These are phyloP conservation scores for Hygrocybe punicea DNA, from an alignment of 768 basidiomycete species.

Conservation along the genomic window DNA sequence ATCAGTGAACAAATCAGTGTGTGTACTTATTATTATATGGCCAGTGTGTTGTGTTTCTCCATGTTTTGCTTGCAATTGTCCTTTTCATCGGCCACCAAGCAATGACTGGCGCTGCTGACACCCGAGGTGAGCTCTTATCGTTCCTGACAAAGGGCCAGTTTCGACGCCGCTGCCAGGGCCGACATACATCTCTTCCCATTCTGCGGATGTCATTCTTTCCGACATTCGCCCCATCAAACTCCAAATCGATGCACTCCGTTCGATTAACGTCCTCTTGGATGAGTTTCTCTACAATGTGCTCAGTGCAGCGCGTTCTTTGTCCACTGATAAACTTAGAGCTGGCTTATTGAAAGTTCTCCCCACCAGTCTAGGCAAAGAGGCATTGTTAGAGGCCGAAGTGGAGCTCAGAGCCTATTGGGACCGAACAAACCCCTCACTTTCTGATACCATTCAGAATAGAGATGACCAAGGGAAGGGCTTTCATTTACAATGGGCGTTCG, in stretches of 20 bases:
- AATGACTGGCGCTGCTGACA: slow-evolving; percentile 46
- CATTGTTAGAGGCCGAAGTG: slow-evolving; percentile 87
- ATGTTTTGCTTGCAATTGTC: not conserved
- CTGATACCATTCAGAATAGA: slow-evolving; percentile 34
- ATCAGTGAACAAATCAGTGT: too few species aligned
- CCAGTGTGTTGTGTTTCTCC: not conserved
- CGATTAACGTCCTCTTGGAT: slow-evolving; percentile 79
- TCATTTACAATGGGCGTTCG: slow-evolving; percentile 69
- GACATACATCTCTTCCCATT: slow-evolving; percentile 74
- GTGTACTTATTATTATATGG: too few species aligned
- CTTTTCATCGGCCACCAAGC: slow-evolving; percentile 11
- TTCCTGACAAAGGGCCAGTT: slow-evolving; percentile 6
- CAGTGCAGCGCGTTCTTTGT: slow-evolving; percentile 59
- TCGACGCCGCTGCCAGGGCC: slow-evolving; percentile 45
- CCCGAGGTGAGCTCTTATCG: slow-evolving; percentile 37
- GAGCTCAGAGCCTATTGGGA: slow-evolving; percentile 90
- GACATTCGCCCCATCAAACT: slow-evolving; percentile 91
- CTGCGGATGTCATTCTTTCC: slow-evolving; percentile 88
- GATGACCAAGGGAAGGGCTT: slow-evolving; percentile 55
- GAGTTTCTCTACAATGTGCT: slow-evolving; percentile 78
- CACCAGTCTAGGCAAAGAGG: slow-evolving; percentile 84
- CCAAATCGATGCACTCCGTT: slow-evolving; percentile 68
- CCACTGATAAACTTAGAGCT: slow-evolving; percentile 69
- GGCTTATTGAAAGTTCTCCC: slow-evolving; percentile 71
- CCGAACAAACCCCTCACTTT: slow-evolving; percentile 46